Evolutionary conservation across 2,329 filamentous ascomycete genomes (phyloP).

Genomic region (Juglanconis oblonga): DNA sequence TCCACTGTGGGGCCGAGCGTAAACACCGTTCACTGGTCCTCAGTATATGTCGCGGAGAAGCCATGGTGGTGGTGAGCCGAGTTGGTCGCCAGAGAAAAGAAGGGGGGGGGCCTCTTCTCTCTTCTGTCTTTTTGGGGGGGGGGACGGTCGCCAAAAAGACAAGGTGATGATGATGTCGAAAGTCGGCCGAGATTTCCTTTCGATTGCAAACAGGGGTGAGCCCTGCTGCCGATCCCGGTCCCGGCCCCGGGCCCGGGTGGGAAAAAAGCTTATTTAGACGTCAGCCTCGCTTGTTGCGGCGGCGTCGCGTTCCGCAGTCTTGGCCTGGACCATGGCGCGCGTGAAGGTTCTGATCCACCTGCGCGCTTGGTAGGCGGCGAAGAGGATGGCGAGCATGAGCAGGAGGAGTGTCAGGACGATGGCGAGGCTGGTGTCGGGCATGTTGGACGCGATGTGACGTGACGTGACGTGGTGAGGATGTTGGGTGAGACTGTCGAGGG

Average conservation of each 20-base stretch:
- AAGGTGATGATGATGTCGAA: background rate
- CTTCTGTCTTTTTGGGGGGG: background rate
- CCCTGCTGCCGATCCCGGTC: conserved; percentile 5
- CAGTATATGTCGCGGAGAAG: conserved; percentile 4
- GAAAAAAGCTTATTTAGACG: background rate
- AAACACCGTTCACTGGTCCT: conserved; percentile 11
- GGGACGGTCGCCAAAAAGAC: background rate
- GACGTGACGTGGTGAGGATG: too few relatives aligned
- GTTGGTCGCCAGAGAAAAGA: too few relatives aligned
- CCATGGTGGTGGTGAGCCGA: too few relatives aligned
- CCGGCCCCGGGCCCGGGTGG: background rate
- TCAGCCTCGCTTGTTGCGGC: background rate
- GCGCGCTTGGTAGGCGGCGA: conserved; percentile 24
- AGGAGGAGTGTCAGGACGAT: conserved; percentile 29
- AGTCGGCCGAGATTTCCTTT: background rate
- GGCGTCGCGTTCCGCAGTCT: conserved; percentile 16
- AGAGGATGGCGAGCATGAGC: conserved; percentile 21
- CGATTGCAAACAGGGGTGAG: background rate
- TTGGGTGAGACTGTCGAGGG: too few relatives aligned
- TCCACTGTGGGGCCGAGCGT: background rate
- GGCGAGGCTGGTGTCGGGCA: conserved; percentile 22
- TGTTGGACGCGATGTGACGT: background rate
- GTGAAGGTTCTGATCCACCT: conserved; percentile 24
- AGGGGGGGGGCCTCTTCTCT: too few relatives aligned
- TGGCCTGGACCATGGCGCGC: conserved; percentile 20